Conservation (phyloP, 2,329 filamentous ascomycete genomes). For the Sphaerulina vaccinii region DNA sequence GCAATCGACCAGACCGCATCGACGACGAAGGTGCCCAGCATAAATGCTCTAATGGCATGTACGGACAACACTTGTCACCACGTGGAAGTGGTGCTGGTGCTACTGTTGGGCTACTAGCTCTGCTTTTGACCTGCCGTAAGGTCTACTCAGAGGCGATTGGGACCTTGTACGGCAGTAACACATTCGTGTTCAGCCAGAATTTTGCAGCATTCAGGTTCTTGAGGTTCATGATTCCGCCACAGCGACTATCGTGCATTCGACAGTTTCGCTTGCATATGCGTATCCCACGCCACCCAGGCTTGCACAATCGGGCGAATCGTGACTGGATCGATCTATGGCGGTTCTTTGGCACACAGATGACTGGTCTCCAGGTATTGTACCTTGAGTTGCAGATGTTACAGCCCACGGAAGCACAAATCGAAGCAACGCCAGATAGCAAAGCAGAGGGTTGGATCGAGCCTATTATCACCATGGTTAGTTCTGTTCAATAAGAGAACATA, state of each 20-base stretch:
- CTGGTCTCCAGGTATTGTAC: constrained; percentile 31
- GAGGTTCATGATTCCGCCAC: constrained; percentile 32
- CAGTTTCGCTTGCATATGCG: constrained; percentile 34
- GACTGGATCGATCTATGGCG: constrained; percentile 35
- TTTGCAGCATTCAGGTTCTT: constrained; percentile 35
- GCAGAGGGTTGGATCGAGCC: constrained; percentile 33
- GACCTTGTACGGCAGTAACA: constrained; percentile 35
- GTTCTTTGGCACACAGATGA: constrained; percentile 34
- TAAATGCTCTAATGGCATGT: constrained; percentile 27
- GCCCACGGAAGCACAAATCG: constrained; percentile 32
- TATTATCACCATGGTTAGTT: constrained; percentile 35
- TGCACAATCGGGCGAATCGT: constrained; percentile 32
- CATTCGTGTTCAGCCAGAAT: constrained; percentile 37
- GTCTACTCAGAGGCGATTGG: constrained; percentile 35
- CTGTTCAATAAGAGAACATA: too few relatives aligned
- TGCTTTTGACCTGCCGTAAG: constrained; percentile 34
- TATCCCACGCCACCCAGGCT: constrained; percentile 33
- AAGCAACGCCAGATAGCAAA: constrained; percentile 28
- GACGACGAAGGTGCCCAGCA: constrained; percentile 27
- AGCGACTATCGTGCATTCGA: constrained; percentile 31
- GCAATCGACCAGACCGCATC: constrained; percentile 29
- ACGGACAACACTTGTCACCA: constrained; percentile 20
- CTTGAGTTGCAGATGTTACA: constrained; percentile 33
- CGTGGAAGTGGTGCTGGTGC: constrained; percentile 23
- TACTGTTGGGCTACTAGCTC: constrained; percentile 30